A percentile compares a stretch with the other conserved stretches of the same genome.
phyloP scores from a whole-genome alignment of 139 green algal species.

The Marvania coccoides region DNA sequence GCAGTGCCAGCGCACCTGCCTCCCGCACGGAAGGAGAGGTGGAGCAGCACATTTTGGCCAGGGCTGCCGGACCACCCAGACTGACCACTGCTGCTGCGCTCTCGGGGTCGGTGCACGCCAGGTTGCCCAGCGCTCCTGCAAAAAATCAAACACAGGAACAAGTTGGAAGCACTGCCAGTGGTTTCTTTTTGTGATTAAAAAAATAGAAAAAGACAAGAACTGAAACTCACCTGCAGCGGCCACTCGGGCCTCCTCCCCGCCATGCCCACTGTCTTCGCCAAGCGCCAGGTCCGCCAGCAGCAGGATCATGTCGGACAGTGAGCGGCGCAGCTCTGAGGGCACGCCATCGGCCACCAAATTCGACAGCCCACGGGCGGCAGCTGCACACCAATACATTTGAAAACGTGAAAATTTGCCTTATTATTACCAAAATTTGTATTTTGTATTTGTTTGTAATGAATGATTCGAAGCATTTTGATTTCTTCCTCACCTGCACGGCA shows the following conservation, averaged over 20 bases:
- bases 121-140: conserved; percentile 17
- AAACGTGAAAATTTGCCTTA: no score
- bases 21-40: conserved; percentile 8
- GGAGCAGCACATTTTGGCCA: conserved; percentile 7
- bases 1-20: conserved; percentile 18
- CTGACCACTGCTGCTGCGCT: conserved; percentile 6
- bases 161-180: no score
- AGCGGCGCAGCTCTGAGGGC: background rate
- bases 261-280: no score
- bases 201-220: no score
- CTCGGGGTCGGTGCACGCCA: conserved; percentile 7
- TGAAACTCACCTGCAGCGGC: no score
- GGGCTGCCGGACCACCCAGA: background rate
- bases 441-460: no score
- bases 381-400: background rate
- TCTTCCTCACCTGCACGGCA: no score
- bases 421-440: no score
- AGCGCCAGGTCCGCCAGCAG: background rate
- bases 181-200: no score
- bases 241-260: no score
- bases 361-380: conserved; percentile 20
- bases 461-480: no score
- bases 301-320: background rate
- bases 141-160: no score
- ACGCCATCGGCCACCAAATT: conserved; percentile 10